phyloP scores from a whole-genome alignment of 1,284 basidiomycete species.

The Ustilago sp. region DNA sequence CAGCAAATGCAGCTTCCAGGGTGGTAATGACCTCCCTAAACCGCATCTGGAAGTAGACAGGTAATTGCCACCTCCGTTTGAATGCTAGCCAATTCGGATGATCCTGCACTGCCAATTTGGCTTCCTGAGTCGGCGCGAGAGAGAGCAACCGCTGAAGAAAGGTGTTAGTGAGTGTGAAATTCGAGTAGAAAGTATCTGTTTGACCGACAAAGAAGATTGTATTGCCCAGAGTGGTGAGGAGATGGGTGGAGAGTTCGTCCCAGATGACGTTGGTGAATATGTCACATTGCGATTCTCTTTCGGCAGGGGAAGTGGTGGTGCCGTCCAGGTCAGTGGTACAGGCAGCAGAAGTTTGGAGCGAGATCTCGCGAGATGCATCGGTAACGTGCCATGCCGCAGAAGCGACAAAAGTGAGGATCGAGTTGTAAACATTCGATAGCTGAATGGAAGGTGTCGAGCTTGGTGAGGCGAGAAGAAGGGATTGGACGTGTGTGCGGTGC shows the following conservation, averaged over 20 bases:
- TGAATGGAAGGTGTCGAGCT: not conserved
- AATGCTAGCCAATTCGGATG: constrained; percentile 81
- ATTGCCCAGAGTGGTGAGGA: constrained; percentile 82
- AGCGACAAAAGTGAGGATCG: constrained; percentile 81
- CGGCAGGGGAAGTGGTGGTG: not conserved
- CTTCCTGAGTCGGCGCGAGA: constrained; percentile 77
- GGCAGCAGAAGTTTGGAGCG: not conserved
- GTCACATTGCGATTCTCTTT: constrained; percentile 34
- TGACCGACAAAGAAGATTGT: constrained; percentile 88
- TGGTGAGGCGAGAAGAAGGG: constrained; percentile 70
- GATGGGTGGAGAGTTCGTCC: constrained; percentile 81
- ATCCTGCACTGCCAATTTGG: constrained; percentile 68
- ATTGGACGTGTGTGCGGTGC: constrained; percentile 52
- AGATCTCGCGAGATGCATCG: constrained; percentile 77
- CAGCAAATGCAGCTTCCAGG: constrained; percentile 38
- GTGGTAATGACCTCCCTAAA: constrained; percentile 87
- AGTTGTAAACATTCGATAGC: constrained; percentile 81
- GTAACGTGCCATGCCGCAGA: constrained; percentile 79
- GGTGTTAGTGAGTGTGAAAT: constrained; percentile 83
- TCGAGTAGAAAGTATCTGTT: constrained; percentile 83
- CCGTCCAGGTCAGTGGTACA: not conserved
- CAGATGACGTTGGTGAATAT: constrained; percentile 79
- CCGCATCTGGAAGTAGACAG: constrained; percentile 96
- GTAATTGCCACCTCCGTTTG: constrained; percentile 89
- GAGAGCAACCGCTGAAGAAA: constrained; percentile 88